phyloP scores from a whole-genome alignment of 2,329 filamentous ascomycete species.

The Verticillium longisporum region DNA sequence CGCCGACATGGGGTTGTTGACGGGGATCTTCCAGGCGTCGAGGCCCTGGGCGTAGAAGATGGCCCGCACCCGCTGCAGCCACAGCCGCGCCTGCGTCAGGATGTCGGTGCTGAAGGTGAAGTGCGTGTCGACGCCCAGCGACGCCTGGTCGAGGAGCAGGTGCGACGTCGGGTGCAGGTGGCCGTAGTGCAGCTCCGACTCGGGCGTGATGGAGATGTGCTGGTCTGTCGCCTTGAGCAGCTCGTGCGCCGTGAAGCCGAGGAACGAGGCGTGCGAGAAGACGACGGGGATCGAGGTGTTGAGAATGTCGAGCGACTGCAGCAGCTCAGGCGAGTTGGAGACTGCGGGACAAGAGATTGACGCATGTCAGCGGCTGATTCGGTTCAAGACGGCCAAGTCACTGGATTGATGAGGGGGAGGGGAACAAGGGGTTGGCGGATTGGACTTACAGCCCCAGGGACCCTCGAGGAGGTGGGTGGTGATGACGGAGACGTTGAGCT shows the following conservation, averaged over 20 bases:
- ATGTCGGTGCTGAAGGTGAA: slow-evolving; percentile 45
- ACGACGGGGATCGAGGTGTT: slow-evolving; percentile 39
- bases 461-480: slow-evolving; percentile 36
- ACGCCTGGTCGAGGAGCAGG: slow-evolving; percentile 39
- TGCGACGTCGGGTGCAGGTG: slow-evolving; percentile 37
- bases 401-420: not conserved
- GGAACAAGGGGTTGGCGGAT: not conserved
- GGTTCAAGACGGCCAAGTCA: no score
- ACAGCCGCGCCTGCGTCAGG: slow-evolving; percentile 45
- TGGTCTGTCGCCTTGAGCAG: slow-evolving; percentile 42
- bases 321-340: slow-evolving; percentile 28
- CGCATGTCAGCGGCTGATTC: no score
- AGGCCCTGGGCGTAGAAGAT: slow-evolving; percentile 30
- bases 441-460: slow-evolving; percentile 21
- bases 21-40: slow-evolving; percentile 32
- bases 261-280: slow-evolving; percentile 42
- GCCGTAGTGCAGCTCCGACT: slow-evolving; percentile 54
- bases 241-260: slow-evolving; percentile 28
- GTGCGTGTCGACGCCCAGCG: slow-evolving; percentile 48
- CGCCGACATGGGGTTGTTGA: slow-evolving; percentile 42
- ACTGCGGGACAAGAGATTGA: not conserved
- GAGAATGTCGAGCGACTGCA: slow-evolving; percentile 29
- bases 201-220: slow-evolving; percentile 49
- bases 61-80: slow-evolving; percentile 39
- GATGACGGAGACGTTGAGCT: slow-evolving; percentile 34